A percentile compares a stretch with the other conserved stretches of the same genome.
These are phyloP conservation scores for Penicillium nucicola DNA, from an alignment of 495 filamentous ascomycete species.

Conservation along the genomic window DNA sequence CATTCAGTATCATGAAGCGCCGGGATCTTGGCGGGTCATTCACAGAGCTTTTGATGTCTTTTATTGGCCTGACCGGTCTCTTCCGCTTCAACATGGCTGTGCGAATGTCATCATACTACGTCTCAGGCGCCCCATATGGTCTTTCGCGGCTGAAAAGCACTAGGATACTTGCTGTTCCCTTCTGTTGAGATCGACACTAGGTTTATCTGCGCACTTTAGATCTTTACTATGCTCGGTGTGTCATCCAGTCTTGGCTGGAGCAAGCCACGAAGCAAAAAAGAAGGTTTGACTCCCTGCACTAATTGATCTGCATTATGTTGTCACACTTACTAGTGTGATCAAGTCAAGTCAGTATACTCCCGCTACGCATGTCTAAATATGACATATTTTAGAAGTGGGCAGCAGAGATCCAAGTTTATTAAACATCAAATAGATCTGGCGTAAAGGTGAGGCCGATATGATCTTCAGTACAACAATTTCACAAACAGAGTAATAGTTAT, in stretches of 20 bases:
- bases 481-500: background rate
- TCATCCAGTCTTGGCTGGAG: constrained; percentile 44
- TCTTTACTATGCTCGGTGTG: constrained; percentile 40
- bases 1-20: constrained; percentile 7
- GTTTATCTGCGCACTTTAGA: too few species aligned
- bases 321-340: constrained; percentile 31
- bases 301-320: background rate
- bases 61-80: background rate
- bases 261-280: constrained; percentile 47
- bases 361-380: constrained; percentile 39
- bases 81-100: background rate
- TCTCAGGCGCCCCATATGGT: background rate
- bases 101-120: background rate
- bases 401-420: constrained; percentile 44
- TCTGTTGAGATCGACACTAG: too few species aligned
- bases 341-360: constrained; percentile 31
- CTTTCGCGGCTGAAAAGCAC: background rate
- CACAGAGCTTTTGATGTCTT: background rate
- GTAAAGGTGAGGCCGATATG: background rate
- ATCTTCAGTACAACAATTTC: background rate
- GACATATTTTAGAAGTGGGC: constrained; percentile 37
- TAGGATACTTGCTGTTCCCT: too few species aligned
- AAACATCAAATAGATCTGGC: background rate
- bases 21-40: background rate
- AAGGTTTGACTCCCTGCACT: constrained; percentile 25